A percentile compares a stretch with the other conserved stretches of the same genome.
phyloP scores from a whole-genome alignment of 345 rosid species.

The Hirschfeldia incana region DNA sequence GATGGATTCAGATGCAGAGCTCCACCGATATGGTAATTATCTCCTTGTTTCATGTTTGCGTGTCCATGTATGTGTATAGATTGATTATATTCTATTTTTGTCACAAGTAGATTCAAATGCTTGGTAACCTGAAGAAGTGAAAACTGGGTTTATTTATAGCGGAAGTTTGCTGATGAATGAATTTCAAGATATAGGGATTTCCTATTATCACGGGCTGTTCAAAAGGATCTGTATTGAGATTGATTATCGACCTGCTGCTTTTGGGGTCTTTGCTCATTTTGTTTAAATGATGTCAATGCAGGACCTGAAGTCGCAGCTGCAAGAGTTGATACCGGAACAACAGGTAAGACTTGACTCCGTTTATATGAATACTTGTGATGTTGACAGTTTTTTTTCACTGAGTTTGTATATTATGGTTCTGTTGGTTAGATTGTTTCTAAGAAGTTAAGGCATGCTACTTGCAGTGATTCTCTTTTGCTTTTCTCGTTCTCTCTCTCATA shows the following conservation, averaged over 20 bases:
- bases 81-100: not conserved
- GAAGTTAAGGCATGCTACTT: not conserved
- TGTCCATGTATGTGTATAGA: not conserved
- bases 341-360: slow-evolving; percentile 49
- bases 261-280: slow-evolving; percentile 19
- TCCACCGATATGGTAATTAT: slow-evolving; percentile 63
- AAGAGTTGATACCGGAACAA: slow-evolving; percentile 87
- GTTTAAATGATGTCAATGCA: slow-evolving; percentile 33
- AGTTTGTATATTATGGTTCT: not conserved
- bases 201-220: too few species aligned
- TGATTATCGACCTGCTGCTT: not conserved
- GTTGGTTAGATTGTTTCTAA: slow-evolving; percentile 13
- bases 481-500: slow-evolving; percentile 12
- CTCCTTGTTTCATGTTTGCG: not conserved
- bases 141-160: not conserved
- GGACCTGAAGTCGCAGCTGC: slow-evolving; percentile 84
- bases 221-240: not conserved
- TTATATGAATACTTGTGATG: not conserved
- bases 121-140: not conserved
- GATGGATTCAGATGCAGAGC: slow-evolving; percentile 91
- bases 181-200: too few species aligned
- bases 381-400: not conserved
- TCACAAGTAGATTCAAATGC: not conserved
- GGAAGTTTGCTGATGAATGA: not conserved
- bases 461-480: not conserved